These are phyloP conservation scores for Hemerocallis citrina DNA, from an alignment of 106 monocot genomes.

Conservation along the genomic window DNA sequence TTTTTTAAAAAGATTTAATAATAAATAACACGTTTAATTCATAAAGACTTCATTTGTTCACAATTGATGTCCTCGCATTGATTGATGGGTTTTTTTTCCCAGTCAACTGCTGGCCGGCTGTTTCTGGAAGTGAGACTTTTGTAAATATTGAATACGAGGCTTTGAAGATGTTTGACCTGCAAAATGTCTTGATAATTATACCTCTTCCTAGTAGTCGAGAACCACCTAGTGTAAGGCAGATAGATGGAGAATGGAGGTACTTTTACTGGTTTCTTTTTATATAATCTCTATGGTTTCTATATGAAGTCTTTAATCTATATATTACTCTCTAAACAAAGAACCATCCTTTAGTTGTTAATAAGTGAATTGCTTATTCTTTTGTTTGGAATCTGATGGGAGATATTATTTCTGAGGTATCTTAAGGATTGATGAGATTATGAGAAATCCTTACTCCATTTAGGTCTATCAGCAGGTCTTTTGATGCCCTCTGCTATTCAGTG, in stretches of 20 bases:
- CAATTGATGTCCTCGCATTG: too few species aligned
- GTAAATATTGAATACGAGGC: constrained; percentile 96
- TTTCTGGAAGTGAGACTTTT: constrained; percentile 87
- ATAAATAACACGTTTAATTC: too few species aligned
- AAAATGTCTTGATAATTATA: constrained; percentile 70
- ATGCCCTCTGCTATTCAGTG: too few species aligned
- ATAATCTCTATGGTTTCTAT: neutral
- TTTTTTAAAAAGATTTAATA: neutral
- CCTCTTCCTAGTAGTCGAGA: constrained; percentile 80
- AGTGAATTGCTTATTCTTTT: too few species aligned
- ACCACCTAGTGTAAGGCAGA: constrained; percentile 68
- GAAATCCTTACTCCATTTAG: too few species aligned
- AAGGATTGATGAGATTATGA: too few species aligned
- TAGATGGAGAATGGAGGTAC: constrained; percentile 96
- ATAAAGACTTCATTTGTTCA: neutral
- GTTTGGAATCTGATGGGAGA: too few species aligned
- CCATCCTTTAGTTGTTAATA: too few species aligned
- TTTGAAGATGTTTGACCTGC: constrained; percentile 72
- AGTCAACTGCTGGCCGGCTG: constrained; percentile 96
- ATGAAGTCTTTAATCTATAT: neutral
- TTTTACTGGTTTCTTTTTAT: too few species aligned
- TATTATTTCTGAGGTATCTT: too few species aligned
- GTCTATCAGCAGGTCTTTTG: too few species aligned
- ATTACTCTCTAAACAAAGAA: too few species aligned
- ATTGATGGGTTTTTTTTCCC: neutral